Evolutionary conservation across 2,329 filamentous ascomycete genomes (phyloP).

Genomic region (Delphinella strobiligena): DNA sequence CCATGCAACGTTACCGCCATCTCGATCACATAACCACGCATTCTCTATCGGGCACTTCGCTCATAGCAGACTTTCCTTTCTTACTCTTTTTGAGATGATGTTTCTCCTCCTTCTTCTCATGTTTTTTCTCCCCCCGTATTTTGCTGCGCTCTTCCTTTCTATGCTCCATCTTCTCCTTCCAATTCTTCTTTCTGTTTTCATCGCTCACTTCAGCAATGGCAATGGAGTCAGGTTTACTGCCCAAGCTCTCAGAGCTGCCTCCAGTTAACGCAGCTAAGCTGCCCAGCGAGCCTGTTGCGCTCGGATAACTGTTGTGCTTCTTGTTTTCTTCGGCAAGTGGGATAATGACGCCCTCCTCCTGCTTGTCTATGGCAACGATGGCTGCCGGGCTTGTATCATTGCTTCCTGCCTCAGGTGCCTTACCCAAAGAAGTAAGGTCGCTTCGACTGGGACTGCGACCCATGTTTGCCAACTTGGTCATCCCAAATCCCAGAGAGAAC

Average conservation of each 20-base stretch:
- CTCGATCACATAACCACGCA: conserved; percentile 8
- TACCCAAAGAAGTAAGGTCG: conserved; percentile 3
- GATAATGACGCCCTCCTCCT: no score
- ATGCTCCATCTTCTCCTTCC: conserved; percentile 1
- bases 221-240: background rate
- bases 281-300: background rate
- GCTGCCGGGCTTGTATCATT: background rate
- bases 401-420: conserved; percentile 2
- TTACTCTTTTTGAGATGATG: background rate
- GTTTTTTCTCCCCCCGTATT: background rate
- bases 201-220: background rate
- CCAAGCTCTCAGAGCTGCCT: background rate
- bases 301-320: background rate
- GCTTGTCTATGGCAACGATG: background rate
- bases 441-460: conserved; percentile 2
- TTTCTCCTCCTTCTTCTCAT: background rate
- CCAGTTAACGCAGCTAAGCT: background rate
- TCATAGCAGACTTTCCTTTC: background rate
- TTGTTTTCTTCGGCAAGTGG: background rate
- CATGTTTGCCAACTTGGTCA: conserved; percentile 21
- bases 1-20: no score
- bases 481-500: conserved; percentile 29
- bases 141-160: background rate
- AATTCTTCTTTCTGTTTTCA: background rate
- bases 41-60: conserved; percentile 9